phyloP scores from a whole-genome alignment of 371 early-diverging fungal species.

The Basidiobolus meristosporus region DNA sequence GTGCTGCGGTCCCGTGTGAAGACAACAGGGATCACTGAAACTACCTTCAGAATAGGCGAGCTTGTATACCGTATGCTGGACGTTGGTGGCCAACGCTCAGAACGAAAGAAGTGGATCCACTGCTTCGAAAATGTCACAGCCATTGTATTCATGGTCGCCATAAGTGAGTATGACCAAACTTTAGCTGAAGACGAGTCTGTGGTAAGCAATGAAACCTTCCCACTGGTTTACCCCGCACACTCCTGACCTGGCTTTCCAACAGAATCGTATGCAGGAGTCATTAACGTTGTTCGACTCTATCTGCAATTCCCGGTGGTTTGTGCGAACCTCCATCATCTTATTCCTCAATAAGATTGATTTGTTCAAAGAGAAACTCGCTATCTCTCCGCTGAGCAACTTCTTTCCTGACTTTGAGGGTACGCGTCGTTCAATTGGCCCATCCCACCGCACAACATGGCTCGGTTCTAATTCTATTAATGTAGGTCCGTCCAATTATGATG shows the following conservation, averaged over 20 bases:
- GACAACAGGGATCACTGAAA: slow-evolving; percentile 78
- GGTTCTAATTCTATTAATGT: slow-evolving; percentile 7
- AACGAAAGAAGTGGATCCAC: slow-evolving; percentile 89
- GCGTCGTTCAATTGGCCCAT: background rate
- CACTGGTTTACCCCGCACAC: too few relatives aligned
- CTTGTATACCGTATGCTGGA: slow-evolving; percentile 84
- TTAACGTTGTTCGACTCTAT: slow-evolving; percentile 87
- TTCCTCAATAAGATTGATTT: slow-evolving; percentile 94
- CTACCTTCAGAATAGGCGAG: slow-evolving; percentile 64
- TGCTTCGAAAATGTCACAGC: slow-evolving; percentile 92
- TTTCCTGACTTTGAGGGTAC: slow-evolving; percentile 77
- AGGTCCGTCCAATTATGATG: slow-evolving; percentile 31
- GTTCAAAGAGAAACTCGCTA: slow-evolving; percentile 64
- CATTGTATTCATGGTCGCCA: slow-evolving; percentile 88
- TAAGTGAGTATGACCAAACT: slow-evolving; percentile 90
- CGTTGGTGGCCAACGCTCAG: slow-evolving; percentile 87
- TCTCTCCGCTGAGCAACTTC: slow-evolving; percentile 52
- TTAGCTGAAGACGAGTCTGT: slow-evolving; percentile 87
- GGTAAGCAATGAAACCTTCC: too few relatives aligned
- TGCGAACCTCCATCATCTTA: slow-evolving; percentile 77
- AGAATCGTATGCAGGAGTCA: slow-evolving; percentile 77
- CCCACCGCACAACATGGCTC: background rate
- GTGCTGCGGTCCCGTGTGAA: slow-evolving; percentile 70
- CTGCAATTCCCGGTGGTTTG: slow-evolving; percentile 88
- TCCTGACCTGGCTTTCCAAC: slow-evolving; percentile 1